Evolutionary conservation across 441 rosid genomes (phyloP).

Genomic region (Populus hybrid): DNA sequence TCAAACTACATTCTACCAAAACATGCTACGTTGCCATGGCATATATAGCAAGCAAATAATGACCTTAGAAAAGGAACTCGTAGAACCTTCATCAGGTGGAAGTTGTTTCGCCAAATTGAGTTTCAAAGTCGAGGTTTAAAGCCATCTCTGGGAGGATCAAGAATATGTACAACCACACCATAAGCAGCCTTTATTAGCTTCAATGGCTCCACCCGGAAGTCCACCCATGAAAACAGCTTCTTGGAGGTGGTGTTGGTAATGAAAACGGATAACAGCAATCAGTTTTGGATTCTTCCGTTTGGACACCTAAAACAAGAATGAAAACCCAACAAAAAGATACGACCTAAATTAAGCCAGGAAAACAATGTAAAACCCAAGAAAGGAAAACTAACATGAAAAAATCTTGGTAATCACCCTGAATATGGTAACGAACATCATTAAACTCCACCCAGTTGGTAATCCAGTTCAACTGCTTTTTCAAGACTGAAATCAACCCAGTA

Average conservation of each 20-base stretch:
- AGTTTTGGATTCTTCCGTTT: too few relatives aligned
- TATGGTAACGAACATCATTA: constrained; percentile 85
- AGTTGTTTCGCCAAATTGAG: constrained; percentile 80
- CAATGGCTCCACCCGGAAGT: constrained; percentile 90
- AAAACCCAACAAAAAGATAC: not conserved
- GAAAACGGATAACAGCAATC: too few relatives aligned
- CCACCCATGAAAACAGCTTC: constrained; percentile 73
- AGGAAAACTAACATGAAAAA: not conserved
- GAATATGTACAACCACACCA: constrained; percentile 70
- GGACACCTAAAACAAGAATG: constrained; percentile 42
- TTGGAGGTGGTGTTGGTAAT: constrained; percentile 81
- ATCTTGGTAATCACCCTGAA: constrained; percentile 53
- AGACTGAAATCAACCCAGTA: constrained; percentile 45
- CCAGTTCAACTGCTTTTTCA: constrained; percentile 80
- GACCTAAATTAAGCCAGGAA: not conserved
- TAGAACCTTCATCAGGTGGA: constrained; percentile 83
- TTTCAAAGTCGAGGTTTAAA: constrained; percentile 87
- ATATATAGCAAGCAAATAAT: constrained; percentile 37
- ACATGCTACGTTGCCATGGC: constrained; percentile 1
- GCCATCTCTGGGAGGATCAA: constrained; percentile 98
- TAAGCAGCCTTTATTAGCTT: constrained; percentile 83
- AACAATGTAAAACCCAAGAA: too few relatives aligned
- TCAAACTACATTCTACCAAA: not conserved
- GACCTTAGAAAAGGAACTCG: constrained; percentile 47
- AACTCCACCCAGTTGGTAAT: constrained; percentile 92